These are phyloP conservation scores for Blepharisma undulans DNA, from an alignment of 169 alveolate genomes.

Conservation along the genomic window DNA sequence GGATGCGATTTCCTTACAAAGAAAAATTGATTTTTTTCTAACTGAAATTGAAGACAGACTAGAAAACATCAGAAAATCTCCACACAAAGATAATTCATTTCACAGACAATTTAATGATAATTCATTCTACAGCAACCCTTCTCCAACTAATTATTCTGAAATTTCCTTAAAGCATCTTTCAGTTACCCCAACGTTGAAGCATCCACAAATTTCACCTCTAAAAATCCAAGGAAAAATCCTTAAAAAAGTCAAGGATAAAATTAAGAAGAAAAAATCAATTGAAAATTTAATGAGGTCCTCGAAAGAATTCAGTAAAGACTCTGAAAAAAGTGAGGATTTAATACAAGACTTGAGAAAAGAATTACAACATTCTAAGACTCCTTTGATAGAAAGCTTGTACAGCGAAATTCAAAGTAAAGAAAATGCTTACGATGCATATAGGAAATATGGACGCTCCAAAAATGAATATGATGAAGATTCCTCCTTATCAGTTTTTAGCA, in stretches of 20 bases:
- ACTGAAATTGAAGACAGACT: slow-evolving; percentile 31
- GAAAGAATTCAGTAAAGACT: not conserved
- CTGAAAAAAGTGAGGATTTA: not conserved
- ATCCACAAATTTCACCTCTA: not conserved
- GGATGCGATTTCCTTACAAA: not conserved
- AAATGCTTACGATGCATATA: not conserved
- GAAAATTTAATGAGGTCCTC: not conserved
- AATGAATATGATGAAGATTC: not conserved
- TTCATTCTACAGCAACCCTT: not conserved
- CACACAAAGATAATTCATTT: not conserved
- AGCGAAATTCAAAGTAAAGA: not conserved
- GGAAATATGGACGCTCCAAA: not conserved
- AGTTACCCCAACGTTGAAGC: not conserved
- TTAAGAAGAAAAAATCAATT: not conserved
- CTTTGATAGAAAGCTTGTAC: slow-evolving; percentile 6
- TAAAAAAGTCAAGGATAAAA: too few species aligned
- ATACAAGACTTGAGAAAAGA: not conserved
- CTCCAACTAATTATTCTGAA: not conserved
- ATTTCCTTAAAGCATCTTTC: too few species aligned
- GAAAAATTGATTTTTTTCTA: not conserved
- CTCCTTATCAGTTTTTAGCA: not conserved
- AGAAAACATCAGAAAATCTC: not conserved
- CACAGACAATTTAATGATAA: not conserved
- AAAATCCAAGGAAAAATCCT: not conserved
- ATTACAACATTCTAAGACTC: not conserved